Evolutionary conservation across 2,329 filamentous ascomycete species (phyloP).

Genomic region (Alternaria incomplexa): DNA sequence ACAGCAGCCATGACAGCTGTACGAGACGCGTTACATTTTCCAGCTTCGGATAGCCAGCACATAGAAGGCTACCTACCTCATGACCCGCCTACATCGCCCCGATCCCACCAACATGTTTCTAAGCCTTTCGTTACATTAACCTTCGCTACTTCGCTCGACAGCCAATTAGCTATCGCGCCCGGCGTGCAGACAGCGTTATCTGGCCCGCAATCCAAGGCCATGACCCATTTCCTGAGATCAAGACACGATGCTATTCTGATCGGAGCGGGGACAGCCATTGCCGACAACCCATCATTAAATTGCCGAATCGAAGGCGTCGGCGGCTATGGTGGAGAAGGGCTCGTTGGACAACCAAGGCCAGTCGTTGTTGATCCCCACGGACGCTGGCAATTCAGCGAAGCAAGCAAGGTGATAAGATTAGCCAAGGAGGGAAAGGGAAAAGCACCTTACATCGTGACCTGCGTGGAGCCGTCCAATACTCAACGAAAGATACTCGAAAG

Average conservation of each 20-base stretch:
- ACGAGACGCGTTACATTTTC: conserved; percentile 48
- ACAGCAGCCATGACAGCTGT: conserved; percentile 8
- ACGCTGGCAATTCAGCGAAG: conserved; percentile 69
- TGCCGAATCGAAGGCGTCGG: conserved; percentile 71
- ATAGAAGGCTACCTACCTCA: conserved; percentile 59
- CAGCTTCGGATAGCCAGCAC: conserved; percentile 53
- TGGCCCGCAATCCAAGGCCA: conserved; percentile 80
- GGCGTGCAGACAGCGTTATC: conserved; percentile 85
- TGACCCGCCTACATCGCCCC: conserved; percentile 1
- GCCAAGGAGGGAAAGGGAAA: conserved; percentile 70
- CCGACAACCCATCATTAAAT: conserved; percentile 86
- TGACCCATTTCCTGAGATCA: conserved; percentile 90
- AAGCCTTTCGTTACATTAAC: conserved; percentile 69
- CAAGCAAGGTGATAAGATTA: conserved; percentile 70
- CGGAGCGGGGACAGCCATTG: conserved; percentile 81
- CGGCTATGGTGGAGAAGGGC: conserved; percentile 60
- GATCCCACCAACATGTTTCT: not conserved
- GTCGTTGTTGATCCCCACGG: conserved; percentile 79
- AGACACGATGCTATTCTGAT: conserved; percentile 84
- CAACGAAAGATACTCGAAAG: conserved; percentile 41
- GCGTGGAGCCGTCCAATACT: conserved; percentile 9
- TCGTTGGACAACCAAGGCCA: conserved; percentile 74
- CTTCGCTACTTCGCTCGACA: conserved; percentile 89
- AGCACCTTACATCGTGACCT: conserved; percentile 72
- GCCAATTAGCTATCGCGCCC: conserved; percentile 74